Percentiles rank a stretch among this genome's conserved stretches.
Conservation (phyloP, 2,329 filamentous ascomycete genomes). For the Phialemoniopsis sp. region DNA sequence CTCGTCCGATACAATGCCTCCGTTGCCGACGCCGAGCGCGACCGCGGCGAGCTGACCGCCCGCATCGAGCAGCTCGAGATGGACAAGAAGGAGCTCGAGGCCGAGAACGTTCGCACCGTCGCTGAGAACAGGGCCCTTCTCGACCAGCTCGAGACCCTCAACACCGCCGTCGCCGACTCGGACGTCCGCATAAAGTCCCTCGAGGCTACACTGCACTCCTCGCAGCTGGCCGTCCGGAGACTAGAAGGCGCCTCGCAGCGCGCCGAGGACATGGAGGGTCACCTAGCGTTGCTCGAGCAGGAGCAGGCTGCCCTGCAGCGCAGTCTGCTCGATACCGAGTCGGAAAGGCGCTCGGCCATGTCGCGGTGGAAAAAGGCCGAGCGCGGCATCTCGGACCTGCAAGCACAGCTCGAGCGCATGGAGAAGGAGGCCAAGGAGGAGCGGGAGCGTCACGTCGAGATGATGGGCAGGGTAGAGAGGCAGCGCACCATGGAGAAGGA, state of each 20-base stretch:
- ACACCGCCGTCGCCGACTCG: constrained; percentile 72
- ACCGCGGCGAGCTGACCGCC: constrained; percentile 67
- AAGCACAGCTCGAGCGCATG: constrained; percentile 85
- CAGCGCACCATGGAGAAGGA: constrained; percentile 79
- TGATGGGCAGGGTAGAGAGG: constrained; percentile 78
- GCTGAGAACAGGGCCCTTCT: constrained; percentile 80
- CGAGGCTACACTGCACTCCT: constrained; percentile 70
- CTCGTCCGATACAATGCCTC: constrained; percentile 91
- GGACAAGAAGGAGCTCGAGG: constrained; percentile 70
- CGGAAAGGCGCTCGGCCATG: constrained; percentile 74
- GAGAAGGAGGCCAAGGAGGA: constrained; percentile 81
- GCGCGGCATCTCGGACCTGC: constrained; percentile 69
- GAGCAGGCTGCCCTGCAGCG: constrained; percentile 74
- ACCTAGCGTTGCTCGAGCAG: constrained; percentile 73
- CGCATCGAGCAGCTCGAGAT: constrained; percentile 74
- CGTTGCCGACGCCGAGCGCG: constrained; percentile 85
- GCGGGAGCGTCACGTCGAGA: constrained; percentile 73
- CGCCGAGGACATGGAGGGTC: constrained; percentile 74
- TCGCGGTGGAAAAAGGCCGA: constrained; percentile 85
- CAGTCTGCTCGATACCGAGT: constrained; percentile 61
- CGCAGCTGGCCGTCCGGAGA: constrained; percentile 71
- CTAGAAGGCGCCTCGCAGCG: constrained; percentile 70
- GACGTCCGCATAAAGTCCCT: constrained; percentile 76
- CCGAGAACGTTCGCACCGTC: constrained; percentile 70
- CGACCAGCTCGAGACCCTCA: constrained; percentile 80